These are phyloP conservation scores for Psidium friedrichsthalianum DNA, from an alignment of 345 rosid species.

Conservation along the genomic window DNA sequence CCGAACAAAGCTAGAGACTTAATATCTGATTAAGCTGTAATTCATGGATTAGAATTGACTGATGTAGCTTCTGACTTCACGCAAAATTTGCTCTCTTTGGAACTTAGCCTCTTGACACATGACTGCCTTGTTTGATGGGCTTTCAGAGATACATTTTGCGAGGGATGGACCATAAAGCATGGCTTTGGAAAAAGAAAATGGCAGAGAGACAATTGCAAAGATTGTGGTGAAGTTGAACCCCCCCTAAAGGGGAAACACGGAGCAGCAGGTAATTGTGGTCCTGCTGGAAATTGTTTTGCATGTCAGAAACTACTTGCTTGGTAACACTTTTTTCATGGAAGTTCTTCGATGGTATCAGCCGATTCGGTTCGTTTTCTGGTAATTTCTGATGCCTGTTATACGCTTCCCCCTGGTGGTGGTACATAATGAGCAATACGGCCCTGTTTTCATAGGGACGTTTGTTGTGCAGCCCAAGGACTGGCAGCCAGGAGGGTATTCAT, in stretches of 20 bases:
- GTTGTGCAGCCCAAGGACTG: not conserved
- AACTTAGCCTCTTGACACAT: not conserved
- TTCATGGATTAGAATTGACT: not conserved
- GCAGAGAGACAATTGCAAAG: conserved; percentile 36
- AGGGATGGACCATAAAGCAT: conserved; percentile 60
- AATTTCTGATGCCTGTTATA: not conserved
- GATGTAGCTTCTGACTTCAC: not conserved
- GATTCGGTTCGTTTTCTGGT: not conserved
- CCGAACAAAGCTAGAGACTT: not conserved
- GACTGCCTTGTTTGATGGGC: not conserved
- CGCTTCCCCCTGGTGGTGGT: not conserved
- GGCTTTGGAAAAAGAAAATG: conserved; percentile 88
- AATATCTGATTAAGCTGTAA: not conserved
- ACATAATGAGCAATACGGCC: not conserved
- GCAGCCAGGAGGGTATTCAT: not conserved
- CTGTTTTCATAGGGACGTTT: not conserved
- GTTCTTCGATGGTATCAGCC: not conserved
- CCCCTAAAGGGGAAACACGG: conserved; percentile 25
- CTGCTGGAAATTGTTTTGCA: not conserved
- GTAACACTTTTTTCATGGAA: not conserved
- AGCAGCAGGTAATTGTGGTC: conserved; percentile 39
- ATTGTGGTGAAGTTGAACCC: conserved; percentile 19
- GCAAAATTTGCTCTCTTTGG: not conserved
- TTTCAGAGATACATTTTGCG: not conserved
- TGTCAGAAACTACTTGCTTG: not conserved